Percentiles rank a stretch among this genome's conserved stretches.
phyloP scores from a whole-genome alignment of 23 red algal genomes.

The Pyropia haitanensis region DNA sequence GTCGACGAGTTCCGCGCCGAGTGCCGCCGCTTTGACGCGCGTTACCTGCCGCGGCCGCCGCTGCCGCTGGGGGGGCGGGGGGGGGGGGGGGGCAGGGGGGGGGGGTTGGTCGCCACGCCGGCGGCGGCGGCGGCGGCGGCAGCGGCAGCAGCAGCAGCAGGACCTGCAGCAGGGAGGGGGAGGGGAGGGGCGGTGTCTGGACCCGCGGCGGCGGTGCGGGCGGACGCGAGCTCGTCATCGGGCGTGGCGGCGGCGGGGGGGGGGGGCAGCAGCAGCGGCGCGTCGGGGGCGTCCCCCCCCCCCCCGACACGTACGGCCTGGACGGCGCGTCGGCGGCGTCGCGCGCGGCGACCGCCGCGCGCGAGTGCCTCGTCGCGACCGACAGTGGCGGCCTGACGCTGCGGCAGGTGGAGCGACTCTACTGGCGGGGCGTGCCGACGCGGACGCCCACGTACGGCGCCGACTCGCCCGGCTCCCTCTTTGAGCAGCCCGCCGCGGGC shows the following conservation, averaged over 20 bases:
- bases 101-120: too few species aligned
- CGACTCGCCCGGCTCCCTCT: not conserved
- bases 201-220: not conserved
- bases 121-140: too few species aligned
- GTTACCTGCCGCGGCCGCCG: not conserved
- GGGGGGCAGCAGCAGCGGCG: too few species aligned
- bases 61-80: too few species aligned
- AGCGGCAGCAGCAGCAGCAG: too few species aligned
- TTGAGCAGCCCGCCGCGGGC: not conserved
- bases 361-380: not conserved
- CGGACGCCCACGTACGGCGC: constrained; percentile 1
- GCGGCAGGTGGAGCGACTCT: not conserved
- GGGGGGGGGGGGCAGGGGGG: too few species aligned
- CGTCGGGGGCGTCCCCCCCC: too few species aligned
- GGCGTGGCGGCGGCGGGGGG: too few species aligned
- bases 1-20: not conserved
- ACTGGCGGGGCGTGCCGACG: not conserved
- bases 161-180: too few species aligned
- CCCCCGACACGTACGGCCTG: too few species aligned
- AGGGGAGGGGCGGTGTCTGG: not conserved
- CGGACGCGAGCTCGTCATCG: not conserved
- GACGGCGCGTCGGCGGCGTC: too few species aligned
- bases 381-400: not conserved
- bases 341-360: not conserved
- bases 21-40: not conserved